Base-by-base conservation (phyloP, 192 early-diverging fungal species). In the Gorgonomyces haynaldii region DNA sequence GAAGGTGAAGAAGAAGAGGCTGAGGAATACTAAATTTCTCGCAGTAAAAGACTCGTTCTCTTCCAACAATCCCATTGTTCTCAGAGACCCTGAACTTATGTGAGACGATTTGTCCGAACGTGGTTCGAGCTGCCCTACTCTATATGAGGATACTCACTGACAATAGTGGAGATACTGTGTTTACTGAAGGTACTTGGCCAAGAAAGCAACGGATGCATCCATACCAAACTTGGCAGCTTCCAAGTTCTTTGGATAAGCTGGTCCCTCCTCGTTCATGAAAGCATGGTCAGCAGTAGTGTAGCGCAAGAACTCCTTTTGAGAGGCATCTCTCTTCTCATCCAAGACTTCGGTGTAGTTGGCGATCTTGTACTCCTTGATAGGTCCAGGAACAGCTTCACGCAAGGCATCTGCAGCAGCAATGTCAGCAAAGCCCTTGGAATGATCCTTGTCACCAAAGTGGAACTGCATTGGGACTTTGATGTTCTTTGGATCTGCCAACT, bases 1-100 rank as follows among this genome's bases (percentile, higher is more conserved):
- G 86, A 76, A 58, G 83, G 82, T 47, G 85, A 85, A 57, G 84
- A 86, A 61, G 78, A 82, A 45, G 89, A 85, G 37, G 72, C 72
- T 29, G 72, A 75, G 61, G 72, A 68, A 60, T 62, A 62, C 50
- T 60, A 57, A 56, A 31, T 50, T 29, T 37, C 42, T 53, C 20
- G 22, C 28, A 40, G 12, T 31, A 31, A 31, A 31, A n/a, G n/a
- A n/a, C n/a, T n/a, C n/a, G n/a, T n/a, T n/a, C n/a, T n/a, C n/a
- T n/a, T n/a, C n/a, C n/a, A n/a, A n/a, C n/a, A n/a, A n/a, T n/a
- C n/a, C n/a, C n/a, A n/a, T n/a, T n/a, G n/a, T n/a, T n/a, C n/a
- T n/a, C n/a, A n/a, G n/a, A n/a, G n/a, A n/a, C n/a, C n/a, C n/a
- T n/a, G n/a, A n/a, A n/a, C n/a, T n/a, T n/a, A n/a, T n/a, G n/a